Evolutionary conservation across 805 yeast genomes (phyloP), one percentile per base, ranked within the genome.

Genomic region (Soucietia sequanensis): DNA sequence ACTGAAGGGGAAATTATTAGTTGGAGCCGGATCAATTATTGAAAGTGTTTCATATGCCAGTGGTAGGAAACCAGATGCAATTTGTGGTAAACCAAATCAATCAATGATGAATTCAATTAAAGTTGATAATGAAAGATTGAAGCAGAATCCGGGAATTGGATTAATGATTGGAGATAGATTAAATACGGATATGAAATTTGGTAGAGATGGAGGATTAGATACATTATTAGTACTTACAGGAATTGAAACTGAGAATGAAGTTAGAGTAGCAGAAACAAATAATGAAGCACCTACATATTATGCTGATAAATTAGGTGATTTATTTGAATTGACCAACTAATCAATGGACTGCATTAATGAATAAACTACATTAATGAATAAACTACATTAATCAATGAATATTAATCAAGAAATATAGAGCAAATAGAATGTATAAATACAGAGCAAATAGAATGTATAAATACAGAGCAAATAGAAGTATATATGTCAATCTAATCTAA

Each of bases 131-230:
- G 62, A 60, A 2, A 60, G 53, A 2, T 48, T 68, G 27, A 59
- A 74, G 13, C 65, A 78, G 22, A 79, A 79, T 34, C 76, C 78
- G 34, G 44, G 62, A 3, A 72, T 77, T 38, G 81, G 95, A 9
- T 73, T 91, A 45, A 93, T 93, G 98, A 78, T 93, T 38, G 99
- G 99, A 14, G 99, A 93, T 57, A 73, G 99, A 46, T 69, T 93
- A 39, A 91, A 93, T 58, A 93, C 99, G 0, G 99, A 93, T 52
- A 91, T 93, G 81, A 76, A 75, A 53, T 93, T 93, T 59, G 99
- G 98, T 28, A 70, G 77, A 37, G 81, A 80, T 39, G 95, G 96
- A 34, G 93, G 93, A 1, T 70, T 93, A 28, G 89, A 82, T 36
- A 90, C 98, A 2, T 60, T 93, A 38, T 68, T 93, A 47, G 99